phyloP scores from a whole-genome alignment of 2,329 filamentous ascomycete genomes.

The Apiospora malaysiana region DNA sequence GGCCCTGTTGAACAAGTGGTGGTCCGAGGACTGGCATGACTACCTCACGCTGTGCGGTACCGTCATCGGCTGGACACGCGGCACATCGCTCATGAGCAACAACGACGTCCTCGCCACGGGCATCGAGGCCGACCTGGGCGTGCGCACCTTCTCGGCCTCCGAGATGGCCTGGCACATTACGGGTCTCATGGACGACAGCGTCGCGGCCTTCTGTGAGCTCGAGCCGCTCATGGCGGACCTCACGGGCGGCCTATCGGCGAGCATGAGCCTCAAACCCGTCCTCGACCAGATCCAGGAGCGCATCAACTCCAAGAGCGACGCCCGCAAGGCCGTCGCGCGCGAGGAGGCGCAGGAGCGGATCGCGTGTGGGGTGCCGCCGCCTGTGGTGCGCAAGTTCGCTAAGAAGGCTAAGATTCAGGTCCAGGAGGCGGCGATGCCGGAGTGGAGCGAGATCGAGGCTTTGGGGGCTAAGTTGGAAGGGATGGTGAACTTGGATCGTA shows the following conservation, averaged over 20 bases:
- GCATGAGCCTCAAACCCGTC: constrained; percentile 36
- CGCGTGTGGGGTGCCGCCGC: constrained; percentile 70
- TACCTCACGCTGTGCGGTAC: constrained; percentile 48
- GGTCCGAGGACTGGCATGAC: constrained; percentile 44
- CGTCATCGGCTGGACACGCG: constrained; percentile 52
- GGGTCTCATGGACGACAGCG: constrained; percentile 37
- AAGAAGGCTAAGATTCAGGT: constrained; percentile 28
- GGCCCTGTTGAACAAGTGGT: constrained; percentile 40
- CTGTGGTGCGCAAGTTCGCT: constrained; percentile 25
- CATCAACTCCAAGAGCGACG: constrained; percentile 29
- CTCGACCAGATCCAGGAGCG: constrained; percentile 31
- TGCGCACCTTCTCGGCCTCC: constrained; percentile 45
- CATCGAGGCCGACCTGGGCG: constrained; percentile 41
- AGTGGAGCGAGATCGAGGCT: constrained; percentile 33
- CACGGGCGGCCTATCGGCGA: constrained; percentile 42
- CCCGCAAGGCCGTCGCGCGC: constrained; percentile 32
- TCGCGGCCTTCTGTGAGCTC: constrained; percentile 39
- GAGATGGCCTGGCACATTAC: constrained; percentile 51
- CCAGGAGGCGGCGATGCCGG: constrained; percentile 35
- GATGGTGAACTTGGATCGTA: constrained; percentile 45
- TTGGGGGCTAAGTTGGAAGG: constrained; percentile 35
- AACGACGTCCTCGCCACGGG: constrained; percentile 48
- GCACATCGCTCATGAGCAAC: constrained; percentile 48
- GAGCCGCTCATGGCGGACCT: constrained; percentile 46
- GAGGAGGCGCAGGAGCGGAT: constrained; percentile 47